A percentile compares a stretch with the other conserved stretches of the same genome.
These are phyloP conservation scores for Rhytidhysteron rufulum DNA, from an alignment of 2,329 filamentous ascomycete genomes.

Conservation along the genomic window DNA sequence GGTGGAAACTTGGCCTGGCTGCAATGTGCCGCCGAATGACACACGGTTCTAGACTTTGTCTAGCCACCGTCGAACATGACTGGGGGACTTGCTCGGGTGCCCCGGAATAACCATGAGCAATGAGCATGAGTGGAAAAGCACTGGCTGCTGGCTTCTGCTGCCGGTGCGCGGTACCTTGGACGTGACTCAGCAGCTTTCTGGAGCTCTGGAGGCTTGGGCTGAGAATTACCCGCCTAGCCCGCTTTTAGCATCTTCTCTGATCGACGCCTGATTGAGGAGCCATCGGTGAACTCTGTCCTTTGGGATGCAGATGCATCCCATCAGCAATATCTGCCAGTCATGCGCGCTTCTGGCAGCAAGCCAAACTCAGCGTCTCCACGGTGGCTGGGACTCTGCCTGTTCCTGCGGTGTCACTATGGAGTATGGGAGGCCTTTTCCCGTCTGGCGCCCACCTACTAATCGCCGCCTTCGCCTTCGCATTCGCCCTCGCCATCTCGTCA, in stretches of 20 bases:
- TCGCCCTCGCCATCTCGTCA: too few species aligned
- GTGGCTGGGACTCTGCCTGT: too few species aligned
- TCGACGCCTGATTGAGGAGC: conserved; percentile 10
- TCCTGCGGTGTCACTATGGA: too few species aligned
- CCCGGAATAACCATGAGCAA: too few species aligned
- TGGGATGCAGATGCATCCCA: conserved; percentile 12
- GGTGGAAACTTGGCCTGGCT: too few species aligned
- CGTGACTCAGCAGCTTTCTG: conserved; percentile 5
- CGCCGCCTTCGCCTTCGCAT: too few species aligned
- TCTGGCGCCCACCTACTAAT: too few species aligned
- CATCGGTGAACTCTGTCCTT: conserved; percentile 7
- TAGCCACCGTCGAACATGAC: conserved; percentile 19
- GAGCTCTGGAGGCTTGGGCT: too few species aligned
- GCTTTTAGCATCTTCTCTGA: conserved; percentile 1
- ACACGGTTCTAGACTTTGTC: too few species aligned
- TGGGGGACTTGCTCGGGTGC: conserved; percentile 5
- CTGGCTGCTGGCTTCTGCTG: background rate
- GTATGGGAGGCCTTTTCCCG: too few species aligned
- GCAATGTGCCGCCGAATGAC: too few species aligned
- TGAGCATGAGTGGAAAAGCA: background rate
- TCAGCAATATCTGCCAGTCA: conserved; percentile 12
- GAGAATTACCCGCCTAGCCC: conserved; percentile 8
- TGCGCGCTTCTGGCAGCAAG: conserved; percentile 5
- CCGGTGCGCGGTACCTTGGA: background rate
- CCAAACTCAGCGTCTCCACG: background rate